Base-by-base conservation (phyloP, 495 filamentous ascomycete species). In the Geopyxis carbonaria region DNA sequence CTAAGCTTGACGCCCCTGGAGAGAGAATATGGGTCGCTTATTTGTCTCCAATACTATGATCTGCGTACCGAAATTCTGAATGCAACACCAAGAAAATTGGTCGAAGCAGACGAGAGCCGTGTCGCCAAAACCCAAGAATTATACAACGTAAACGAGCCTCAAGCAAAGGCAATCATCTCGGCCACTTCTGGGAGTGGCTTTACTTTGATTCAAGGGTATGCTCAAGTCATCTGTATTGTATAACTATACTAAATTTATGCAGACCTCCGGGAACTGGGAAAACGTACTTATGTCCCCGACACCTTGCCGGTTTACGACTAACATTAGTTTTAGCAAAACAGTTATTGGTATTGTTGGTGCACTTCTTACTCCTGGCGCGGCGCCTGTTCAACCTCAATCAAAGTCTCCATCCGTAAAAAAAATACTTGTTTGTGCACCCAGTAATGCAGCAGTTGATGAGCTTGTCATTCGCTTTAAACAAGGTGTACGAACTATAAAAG, bases 401-500 rank as follows among this genome's bases (percentile, higher is more conserved):
- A 51, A 56, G 7, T 53, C 39, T 33, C 24, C 68, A n/a, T 58
- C 64, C 19, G 40, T 67, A 1, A 92, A 86, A 61, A 97, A 95
- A 56, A 66, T 97, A 16, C 68, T 97, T 22, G 78, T 97, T 16
- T 97, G 89, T 49, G 89, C 89, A 18, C 89, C 89, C 18, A 93
- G 83, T 66, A 97, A 97, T 57, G 89, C 89, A 3, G 89, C 89
- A 18, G 89, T 95, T 2, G 89, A 97, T 55, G 89, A 97, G 58
- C 59, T 97, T 38, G 89, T 97, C 10, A 73, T 94, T 57, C 75
- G 89, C 59, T 73, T 97, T 49, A 94, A 89, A 60, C 63, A 76
- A 34, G 89, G 89, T 2, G 68, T 95, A 31, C 93, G 76, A 51
- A 85, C 80, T 0, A 61, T 70, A 36, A 70, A 70, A 29, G 91